phyloP scores from a whole-genome alignment of 177 flowering plant species.

The Vitis hybrid region DNA sequence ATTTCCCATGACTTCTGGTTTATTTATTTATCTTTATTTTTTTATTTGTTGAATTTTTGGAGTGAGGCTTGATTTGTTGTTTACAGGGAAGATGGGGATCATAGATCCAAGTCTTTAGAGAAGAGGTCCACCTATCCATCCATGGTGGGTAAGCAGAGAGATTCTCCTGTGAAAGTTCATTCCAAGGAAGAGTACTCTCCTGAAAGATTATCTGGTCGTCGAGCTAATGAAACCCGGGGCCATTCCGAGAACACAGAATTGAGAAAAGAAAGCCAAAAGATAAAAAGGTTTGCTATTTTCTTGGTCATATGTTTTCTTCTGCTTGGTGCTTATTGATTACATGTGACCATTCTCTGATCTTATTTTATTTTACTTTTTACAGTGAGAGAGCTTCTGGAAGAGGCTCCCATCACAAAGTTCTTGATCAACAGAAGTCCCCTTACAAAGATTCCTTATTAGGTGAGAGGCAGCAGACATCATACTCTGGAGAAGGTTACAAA shows the following conservation, averaged over 20 bases:
- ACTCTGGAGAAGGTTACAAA: conserved; percentile 26
- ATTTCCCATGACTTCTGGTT: not conserved
- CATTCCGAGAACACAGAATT: conserved; percentile 20
- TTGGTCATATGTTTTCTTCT: not conserved
- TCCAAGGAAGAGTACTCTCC: conserved; percentile 25
- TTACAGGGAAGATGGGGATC: conserved; percentile 32
- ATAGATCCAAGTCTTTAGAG: conserved; percentile 23
- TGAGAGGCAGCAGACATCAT: conserved; percentile 25
- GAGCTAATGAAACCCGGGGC: conserved; percentile 18
- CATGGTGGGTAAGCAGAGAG: conserved; percentile 20
- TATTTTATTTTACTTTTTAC: conserved; percentile 20
- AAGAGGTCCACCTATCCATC: conserved; percentile 31
- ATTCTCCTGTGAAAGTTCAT: conserved; percentile 15
- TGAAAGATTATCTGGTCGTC: conserved; percentile 19
- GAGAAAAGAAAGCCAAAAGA: conserved; percentile 36
- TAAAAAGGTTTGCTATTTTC: conserved; percentile 30
- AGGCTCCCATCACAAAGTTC: conserved; percentile 21
- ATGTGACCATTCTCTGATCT: not conserved
- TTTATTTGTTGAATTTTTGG: not conserved
- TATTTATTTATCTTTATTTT: not conserved
- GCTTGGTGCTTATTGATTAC: not conserved
- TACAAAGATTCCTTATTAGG: conserved; percentile 18
- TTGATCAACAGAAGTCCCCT: conserved; percentile 23
- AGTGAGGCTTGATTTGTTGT: not conserved
- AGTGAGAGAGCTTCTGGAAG: conserved; percentile 43